phyloP scores from a whole-genome alignment of 179 eudicot species.

The Beta lomatogona region DNA sequence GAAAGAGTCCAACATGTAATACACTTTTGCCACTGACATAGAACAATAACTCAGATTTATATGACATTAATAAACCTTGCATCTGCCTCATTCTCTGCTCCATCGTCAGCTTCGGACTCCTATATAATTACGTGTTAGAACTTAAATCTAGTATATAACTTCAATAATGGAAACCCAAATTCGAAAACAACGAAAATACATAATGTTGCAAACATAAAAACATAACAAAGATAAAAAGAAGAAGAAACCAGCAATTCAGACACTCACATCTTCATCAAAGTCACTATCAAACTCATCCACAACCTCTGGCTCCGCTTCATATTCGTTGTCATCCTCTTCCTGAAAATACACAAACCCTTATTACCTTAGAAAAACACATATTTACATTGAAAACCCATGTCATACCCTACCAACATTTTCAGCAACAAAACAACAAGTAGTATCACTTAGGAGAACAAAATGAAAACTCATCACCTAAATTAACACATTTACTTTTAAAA shows the following conservation, averaged over 20 bases:
- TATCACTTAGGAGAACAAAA: not conserved
- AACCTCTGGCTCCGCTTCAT: conserved; percentile 76
- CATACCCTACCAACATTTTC: conserved; percentile 1
- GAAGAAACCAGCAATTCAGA: not conserved
- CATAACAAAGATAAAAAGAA: not conserved
- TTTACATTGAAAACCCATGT: not conserved
- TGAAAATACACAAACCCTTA: conserved; percentile 27
- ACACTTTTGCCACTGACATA: not conserved
- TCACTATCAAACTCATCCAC: conserved; percentile 98
- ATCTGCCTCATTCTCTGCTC: conserved; percentile 69
- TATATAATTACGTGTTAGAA: conserved; percentile 18
- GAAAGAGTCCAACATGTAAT: conserved; percentile 17
- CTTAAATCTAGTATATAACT: not conserved
- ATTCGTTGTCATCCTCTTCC: conserved; percentile 87
- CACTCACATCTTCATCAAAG: conserved; percentile 88
- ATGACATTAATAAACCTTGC: conserved; percentile 54
- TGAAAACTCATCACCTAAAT: not conserved
- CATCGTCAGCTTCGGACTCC: conserved; percentile 90
- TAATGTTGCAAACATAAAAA: not conserved
- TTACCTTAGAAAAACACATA: not conserved
- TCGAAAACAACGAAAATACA: not conserved
- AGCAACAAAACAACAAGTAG: not conserved
- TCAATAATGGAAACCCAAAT: not conserved
- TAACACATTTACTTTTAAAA: not conserved
- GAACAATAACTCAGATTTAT: not conserved